Evolutionary conservation across 768 basidiomycete species (phyloP).

Genomic region (Crepidotus variabilis): DNA sequence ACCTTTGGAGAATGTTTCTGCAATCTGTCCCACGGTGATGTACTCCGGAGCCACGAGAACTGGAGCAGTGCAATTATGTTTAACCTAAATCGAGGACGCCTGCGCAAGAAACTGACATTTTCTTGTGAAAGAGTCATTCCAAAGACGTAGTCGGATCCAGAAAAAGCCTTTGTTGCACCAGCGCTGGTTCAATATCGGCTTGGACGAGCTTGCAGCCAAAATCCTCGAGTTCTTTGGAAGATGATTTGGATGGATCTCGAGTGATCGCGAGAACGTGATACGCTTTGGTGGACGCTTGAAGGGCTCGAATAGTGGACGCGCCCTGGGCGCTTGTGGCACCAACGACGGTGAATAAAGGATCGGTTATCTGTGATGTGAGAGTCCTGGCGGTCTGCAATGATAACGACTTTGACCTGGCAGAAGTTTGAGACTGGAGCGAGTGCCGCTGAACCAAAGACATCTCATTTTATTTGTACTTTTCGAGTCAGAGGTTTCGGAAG

Average conservation of each 20-base stretch:
- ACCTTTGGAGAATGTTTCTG: neutral
- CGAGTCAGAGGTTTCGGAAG: no score
- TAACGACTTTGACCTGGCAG: conserved; percentile 20
- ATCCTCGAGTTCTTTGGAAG: neutral
- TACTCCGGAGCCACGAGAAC: neutral
- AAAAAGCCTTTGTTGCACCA: neutral
- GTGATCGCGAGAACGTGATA: neutral
- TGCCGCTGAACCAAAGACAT: no score
- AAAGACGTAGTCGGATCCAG: neutral
- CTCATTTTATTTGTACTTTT: no score
- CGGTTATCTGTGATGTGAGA: neutral
- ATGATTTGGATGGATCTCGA: neutral
- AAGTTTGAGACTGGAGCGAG: no score
- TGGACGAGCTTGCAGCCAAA: neutral
- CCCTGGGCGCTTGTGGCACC: neutral
- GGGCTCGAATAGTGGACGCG: neutral
- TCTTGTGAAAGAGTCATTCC: neutral
- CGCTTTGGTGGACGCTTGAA: neutral
- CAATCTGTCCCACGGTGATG: neutral
- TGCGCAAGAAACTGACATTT: neutral
- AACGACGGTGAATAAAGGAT: neutral
- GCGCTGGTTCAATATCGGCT: neutral
- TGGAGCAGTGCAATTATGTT: neutral
- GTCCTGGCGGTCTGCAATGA: neutral
- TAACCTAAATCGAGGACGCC: no score